Conservation (phyloP, 441 rosid genomes). For the Viola pubescens region DNA sequence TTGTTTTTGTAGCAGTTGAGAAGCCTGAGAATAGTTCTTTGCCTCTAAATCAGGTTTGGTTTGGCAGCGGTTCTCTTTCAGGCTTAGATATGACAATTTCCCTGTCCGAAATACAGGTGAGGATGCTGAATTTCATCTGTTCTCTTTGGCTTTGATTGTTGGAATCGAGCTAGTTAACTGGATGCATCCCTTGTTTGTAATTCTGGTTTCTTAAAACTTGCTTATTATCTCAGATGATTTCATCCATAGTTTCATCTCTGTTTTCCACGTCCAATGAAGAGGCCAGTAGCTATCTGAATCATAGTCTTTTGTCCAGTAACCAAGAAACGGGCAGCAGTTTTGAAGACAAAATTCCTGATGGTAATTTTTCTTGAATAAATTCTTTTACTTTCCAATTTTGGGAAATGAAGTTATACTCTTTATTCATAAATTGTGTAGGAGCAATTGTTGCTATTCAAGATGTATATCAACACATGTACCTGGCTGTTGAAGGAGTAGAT, state of each 20-base stretch:
- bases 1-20: slow-evolving; percentile 44
- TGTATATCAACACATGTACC: slow-evolving; percentile 75
- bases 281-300: slow-evolving; percentile 25
- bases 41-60: slow-evolving; percentile 44
- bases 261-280: slow-evolving; percentile 36
- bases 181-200: slow-evolving; percentile 6
- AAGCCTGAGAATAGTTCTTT: slow-evolving; percentile 34
- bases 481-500: slow-evolving; percentile 64
- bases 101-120: slow-evolving; percentile 69
- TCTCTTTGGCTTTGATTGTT: slow-evolving; percentile 9
- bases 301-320: slow-evolving; percentile 29
- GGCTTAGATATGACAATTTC: slow-evolving; percentile 69
- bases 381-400: slow-evolving; percentile 18
- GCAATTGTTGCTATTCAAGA: slow-evolving; percentile 87
- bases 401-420: slow-evolving; percentile 20
- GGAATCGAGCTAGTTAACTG: background rate
- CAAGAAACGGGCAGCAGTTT: slow-evolving; percentile 37
- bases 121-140: slow-evolving; percentile 18
- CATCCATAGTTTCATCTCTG: slow-evolving; percentile 51
- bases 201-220: slow-evolving; percentile 9
- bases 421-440: slow-evolving; percentile 38
- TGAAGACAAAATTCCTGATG: slow-evolving; percentile 63
- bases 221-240: slow-evolving; percentile 55
- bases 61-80: slow-evolving; percentile 61
- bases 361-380: slow-evolving; percentile 35